Conservation (phyloP, 805 yeast genomes). For the Ogataea thermomethanolica region DNA sequence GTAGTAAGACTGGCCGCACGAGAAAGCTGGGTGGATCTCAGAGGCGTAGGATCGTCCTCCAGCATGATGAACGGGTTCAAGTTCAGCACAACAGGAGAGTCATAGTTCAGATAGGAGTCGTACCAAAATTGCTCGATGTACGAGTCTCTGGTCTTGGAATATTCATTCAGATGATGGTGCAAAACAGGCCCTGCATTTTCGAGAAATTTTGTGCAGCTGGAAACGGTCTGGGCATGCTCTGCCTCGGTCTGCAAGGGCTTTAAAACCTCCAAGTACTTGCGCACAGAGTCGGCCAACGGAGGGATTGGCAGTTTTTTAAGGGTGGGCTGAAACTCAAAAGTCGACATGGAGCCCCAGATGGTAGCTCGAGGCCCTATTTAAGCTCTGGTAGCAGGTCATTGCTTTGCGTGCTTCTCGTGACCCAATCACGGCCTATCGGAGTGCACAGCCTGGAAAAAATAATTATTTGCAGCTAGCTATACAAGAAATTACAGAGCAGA, state of each 20-base stretch:
- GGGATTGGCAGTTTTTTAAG: slow-evolving; percentile 79
- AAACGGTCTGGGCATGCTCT: slow-evolving; percentile 60
- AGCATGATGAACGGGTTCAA: slow-evolving; percentile 85
- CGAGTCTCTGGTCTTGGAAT: slow-evolving; percentile 61
- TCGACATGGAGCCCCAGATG: slow-evolving; percentile 24
- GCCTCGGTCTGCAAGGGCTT: slow-evolving; percentile 77
- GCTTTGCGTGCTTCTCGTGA: slow-evolving; percentile 2
- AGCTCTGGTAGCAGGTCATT: slow-evolving; percentile 3
- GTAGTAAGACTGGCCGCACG: slow-evolving; percentile 78
- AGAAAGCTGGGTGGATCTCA: slow-evolving; percentile 60
- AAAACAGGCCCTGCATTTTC: slow-evolving; percentile 51
- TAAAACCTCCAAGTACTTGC: slow-evolving; percentile 59
- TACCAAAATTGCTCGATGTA: slow-evolving; percentile 95
- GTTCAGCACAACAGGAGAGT: slow-evolving; percentile 87
- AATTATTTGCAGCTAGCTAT: not conserved
- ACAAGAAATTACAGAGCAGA: not conserved
- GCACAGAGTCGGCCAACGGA: slow-evolving; percentile 61
- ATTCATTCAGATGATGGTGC: slow-evolving; percentile 61
- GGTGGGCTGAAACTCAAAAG: slow-evolving; percentile 58
- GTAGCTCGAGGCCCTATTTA: slow-evolving; percentile 1
- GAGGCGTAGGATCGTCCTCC: slow-evolving; percentile 86
- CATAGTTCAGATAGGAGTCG: slow-evolving; percentile 83
- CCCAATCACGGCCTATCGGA: slow-evolving; percentile 10
- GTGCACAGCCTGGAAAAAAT: slow-evolving; percentile 7
- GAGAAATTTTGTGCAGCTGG: slow-evolving; percentile 56